Evolutionary conservation across 225 moss, liverwort and hornwort genomes (phyloP), one percentile per base, ranked within the genome.

Genomic region (Neckera pumila): DNA sequence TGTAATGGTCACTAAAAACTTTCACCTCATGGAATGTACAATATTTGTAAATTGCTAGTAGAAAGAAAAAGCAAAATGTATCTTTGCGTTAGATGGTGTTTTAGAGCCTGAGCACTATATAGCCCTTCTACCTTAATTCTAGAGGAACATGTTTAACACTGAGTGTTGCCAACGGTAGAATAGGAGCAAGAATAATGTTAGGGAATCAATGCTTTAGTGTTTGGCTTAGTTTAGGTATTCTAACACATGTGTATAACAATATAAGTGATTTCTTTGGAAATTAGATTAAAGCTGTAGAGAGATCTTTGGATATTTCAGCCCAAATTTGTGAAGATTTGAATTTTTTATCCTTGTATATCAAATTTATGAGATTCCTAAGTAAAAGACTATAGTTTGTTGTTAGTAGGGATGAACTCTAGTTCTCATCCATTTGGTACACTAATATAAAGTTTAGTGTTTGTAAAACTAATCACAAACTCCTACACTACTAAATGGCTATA

Each of bases 1-100:
- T 0, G 1, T 0, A 36, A 2, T 36, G 2, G 36, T 11, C 6
- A 19, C 36, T 20, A 36, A 36, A 63, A 66, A 11, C 2, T 0
- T 66, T 6, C 3, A 11, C 20, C 1, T 19, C 3, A 6, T 66
- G 11, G 20, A 18, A 19, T 66, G 11, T 18, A 36, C 11, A 34
- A 36, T 20, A 66, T 66, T 36, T 66, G 6, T 6, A 36, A 17
- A 11, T 19, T 66, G 11, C 1, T 36, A 5, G 65, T 65, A 3
- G 10, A 65, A 19, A 2, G 19, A 65, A 3, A 34, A 65, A 34
- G 10, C 2, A 36, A 66, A 66, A 20, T 36, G 6, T 66, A 66
- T 7, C 11, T 66, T 0, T 36, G 3, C 5, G 0, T 19, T 20
- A 20, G 11, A 36, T 3, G 36, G 36, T 1, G 6, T 66, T 36